Percentiles rank a stretch among this genome's conserved stretches.
These are phyloP conservation scores for Cryomyces antarcticus DNA, from an alignment of 495 filamentous ascomycete species.

Conservation along the genomic window DNA sequence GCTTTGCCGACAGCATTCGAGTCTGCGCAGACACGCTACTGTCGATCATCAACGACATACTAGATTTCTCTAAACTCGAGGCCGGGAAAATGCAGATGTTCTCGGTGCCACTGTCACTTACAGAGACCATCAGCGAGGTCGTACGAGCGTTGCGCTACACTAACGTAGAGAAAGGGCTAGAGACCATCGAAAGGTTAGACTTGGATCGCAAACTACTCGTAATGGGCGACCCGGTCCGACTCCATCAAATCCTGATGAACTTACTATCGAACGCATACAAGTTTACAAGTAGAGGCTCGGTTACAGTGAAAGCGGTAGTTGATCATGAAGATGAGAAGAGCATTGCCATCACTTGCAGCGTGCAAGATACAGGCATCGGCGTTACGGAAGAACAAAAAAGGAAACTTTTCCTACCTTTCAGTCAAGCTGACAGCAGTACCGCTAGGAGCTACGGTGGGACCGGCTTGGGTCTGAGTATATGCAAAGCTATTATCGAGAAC, in stretches of 20 bases:
- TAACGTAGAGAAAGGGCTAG: constrained; percentile 54
- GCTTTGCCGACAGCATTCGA: constrained; percentile 80
- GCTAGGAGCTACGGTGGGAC: constrained; percentile 79
- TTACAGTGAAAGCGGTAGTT: constrained; percentile 54
- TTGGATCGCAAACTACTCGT: constrained; percentile 59
- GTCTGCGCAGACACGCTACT: constrained; percentile 78
- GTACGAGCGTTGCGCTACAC: constrained; percentile 72
- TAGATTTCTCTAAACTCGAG: constrained; percentile 86
- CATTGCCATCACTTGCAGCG: constrained; percentile 60
- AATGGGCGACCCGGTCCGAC: constrained; percentile 69
- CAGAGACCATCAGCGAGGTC: constrained; percentile 72
- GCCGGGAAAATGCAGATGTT: constrained; percentile 91
- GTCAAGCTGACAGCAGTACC: constrained; percentile 72
- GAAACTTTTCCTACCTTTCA: constrained; percentile 79
- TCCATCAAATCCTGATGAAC: constrained; percentile 88
- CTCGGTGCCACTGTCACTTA: constrained; percentile 63
- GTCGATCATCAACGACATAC: constrained; percentile 87
- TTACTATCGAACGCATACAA: constrained; percentile 86
- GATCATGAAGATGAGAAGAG: constrained; percentile 47
- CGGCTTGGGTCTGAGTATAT: constrained; percentile 78
- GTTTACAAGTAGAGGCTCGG: constrained; percentile 71
- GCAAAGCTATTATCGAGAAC: constrained; percentile 84
- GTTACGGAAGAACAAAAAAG: constrained; percentile 61
- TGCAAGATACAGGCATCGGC: constrained; percentile 80
- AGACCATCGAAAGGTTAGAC: constrained; percentile 50